Evolutionary conservation across 169 alveolate genomes (phyloP).

Genomic region (Toxoplasma gondii): DNA sequence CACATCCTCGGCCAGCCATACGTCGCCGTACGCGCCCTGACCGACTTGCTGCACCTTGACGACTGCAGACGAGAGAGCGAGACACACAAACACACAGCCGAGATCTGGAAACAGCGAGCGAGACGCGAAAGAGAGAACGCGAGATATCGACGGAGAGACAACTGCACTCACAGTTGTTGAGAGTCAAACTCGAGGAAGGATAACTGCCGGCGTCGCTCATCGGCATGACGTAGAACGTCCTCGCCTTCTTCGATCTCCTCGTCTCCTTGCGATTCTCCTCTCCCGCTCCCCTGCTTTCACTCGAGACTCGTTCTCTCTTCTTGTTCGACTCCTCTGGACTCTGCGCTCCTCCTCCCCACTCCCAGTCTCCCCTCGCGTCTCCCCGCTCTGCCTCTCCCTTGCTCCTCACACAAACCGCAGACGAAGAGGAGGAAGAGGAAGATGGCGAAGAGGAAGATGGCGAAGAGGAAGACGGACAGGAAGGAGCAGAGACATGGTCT

Average conservation of each 20-base stretch:
- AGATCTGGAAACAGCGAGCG: not conserved
- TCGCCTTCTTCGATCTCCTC: not conserved
- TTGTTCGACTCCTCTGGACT: no score
- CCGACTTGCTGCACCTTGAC: slow-evolving; percentile 89
- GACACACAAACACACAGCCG: not conserved
- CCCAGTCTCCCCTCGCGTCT: not conserved
- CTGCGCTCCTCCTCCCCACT: no score
- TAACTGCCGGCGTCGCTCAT: not conserved
- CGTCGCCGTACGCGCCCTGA: slow-evolving; percentile 92
- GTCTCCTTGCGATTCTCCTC: not conserved
- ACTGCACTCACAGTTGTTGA: not conserved
- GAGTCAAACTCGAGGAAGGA: not conserved
- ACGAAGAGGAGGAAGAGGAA: no score
- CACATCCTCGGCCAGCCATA: slow-evolving; percentile 90
- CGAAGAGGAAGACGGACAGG: no score
- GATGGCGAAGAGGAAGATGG: no score
- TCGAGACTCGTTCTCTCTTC: no score
- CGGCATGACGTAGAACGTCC: not conserved
- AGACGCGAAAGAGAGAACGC: not conserved
- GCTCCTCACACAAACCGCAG: not conserved
- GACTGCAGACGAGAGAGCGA: slow-evolving; percentile 41
- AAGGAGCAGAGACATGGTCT: no score
- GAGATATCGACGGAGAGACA: not conserved
- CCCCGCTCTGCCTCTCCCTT: not conserved
- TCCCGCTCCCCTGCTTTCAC: not conserved